Evolutionary conservation across 257 asterid genomes (phyloP).

Genomic region (Thymus mandschuricus): DNA sequence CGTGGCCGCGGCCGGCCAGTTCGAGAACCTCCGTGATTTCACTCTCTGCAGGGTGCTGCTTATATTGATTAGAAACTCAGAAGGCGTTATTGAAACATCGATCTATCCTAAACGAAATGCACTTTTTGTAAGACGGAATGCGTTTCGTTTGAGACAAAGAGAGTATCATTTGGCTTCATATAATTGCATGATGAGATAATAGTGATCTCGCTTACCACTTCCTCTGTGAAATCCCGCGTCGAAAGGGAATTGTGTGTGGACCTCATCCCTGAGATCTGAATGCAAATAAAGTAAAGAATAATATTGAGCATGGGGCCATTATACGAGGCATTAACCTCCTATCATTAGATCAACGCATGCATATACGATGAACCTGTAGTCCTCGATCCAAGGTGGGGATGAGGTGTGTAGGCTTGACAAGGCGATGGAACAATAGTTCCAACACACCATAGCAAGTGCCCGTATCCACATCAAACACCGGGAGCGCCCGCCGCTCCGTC

Average conservation of each 20-base stretch:
- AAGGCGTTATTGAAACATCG: too few relatives aligned
- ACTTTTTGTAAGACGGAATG: too few relatives aligned
- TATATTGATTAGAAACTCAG: too few relatives aligned
- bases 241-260: neutral
- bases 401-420: too few relatives aligned
- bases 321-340: too few relatives aligned
- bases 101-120: too few relatives aligned
- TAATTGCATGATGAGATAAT: too few relatives aligned
- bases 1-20: neutral
- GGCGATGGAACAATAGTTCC: neutral
- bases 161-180: too few relatives aligned
- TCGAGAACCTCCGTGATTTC: conserved; percentile 21
- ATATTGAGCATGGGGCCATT: too few relatives aligned
- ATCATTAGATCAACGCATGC: too few relatives aligned
- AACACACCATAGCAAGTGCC: neutral
- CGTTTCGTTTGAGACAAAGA: too few relatives aligned
- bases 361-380: conserved; percentile 2
- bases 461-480: neutral
- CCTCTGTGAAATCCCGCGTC: accelerated
- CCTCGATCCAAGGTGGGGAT: neutral
- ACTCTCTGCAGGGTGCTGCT: too few relatives aligned
- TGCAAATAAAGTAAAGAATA: neutral
- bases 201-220: neutral
- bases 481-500: conserved; percentile 8
- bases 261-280: conserved; percentile 1